Evolutionary conservation across 2,329 filamentous ascomycete genomes (phyloP), one percentile per base, ranked within the genome.

Genomic region (Ploettnerulaceae sp.): DNA sequence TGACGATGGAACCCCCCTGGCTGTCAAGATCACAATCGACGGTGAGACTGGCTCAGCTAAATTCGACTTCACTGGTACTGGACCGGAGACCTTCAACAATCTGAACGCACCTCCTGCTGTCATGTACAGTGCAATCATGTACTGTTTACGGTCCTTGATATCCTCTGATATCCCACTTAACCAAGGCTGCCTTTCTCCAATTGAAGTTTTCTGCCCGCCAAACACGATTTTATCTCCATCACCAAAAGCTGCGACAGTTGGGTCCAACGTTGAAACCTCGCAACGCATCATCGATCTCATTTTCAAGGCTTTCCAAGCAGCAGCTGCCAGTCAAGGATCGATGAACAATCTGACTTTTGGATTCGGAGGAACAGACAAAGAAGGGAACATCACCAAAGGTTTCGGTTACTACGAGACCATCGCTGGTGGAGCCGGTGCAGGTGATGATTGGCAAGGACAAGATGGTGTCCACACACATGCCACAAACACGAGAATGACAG

Each of bases 281-380:
- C 86, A 91, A 63, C 78, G 86, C 34, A 79, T 91, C 22, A 89
- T 85, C 1, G 86, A 91, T 59, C 84, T 89, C 24, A 82, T 91
- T 4, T 73, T 91, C 55, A 82, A 80, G 54, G 85, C 86, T 1
- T 90, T 91, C 71, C 71, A 75, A 45, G 86, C 86, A 8, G 87
- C 82, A 55, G 86, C 85, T 2, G 86, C 86, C 20, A 80, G 74
- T 21, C 86, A 90, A 60, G 86, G 86, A 37, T 84, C 85, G 66
- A 85, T 80, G 65, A 90, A 90, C 67, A 89, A 89, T 64, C 73
- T 91, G 7, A 89, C 85, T 0, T 90, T 90, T 59, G 86, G 84
- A 54, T 86, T 85, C 58, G 83, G 84, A 46, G 84, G 84, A 37
- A 79, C 81, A 52, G 66, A 75, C 24, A 66, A 71, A 0, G 70